phyloP scores from a whole-genome alignment of 208 protist genomes.

The Naegleria lovaniensis region DNA sequence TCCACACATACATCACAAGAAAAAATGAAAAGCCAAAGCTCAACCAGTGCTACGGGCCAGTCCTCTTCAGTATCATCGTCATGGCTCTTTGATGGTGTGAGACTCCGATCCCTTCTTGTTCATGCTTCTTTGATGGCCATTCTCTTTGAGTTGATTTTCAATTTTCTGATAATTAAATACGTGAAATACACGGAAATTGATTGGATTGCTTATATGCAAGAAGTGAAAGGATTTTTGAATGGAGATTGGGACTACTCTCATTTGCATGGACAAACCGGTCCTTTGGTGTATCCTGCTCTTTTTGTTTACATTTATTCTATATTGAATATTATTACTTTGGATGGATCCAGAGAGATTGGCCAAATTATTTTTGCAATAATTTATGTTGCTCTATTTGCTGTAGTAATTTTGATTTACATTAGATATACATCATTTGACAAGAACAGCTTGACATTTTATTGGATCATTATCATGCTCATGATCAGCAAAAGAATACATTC shows the following conservation, averaged over 20 bases:
- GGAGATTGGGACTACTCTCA: constrained; percentile 69
- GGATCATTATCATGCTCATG: constrained; percentile 45
- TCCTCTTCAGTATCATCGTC: no score
- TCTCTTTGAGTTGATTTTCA: neutral
- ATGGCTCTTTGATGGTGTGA: no score
- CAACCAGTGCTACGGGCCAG: no score
- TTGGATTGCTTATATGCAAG: constrained; percentile 80
- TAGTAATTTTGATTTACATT: constrained; percentile 43
- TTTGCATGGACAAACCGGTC: constrained; percentile 65
- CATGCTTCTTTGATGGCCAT: neutral
- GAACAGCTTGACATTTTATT: neutral
- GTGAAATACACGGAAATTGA: constrained; percentile 69
- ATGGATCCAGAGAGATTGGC: constrained; percentile 58
- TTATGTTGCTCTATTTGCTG: constrained; percentile 54
- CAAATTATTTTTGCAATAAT: constrained; percentile 65
- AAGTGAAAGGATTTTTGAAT: constrained; percentile 58
- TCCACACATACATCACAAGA: no score
- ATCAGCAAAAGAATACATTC: constrained; percentile 59
- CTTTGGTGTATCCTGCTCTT: constrained; percentile 74
- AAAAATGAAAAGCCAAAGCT: no score
- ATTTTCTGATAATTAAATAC: neutral
- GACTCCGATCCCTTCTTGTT: neutral
- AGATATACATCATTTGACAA: neutral
- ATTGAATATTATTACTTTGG: constrained; percentile 65
- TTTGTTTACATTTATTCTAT: constrained; percentile 74